Conservation (phyloP, 2,329 filamentous ascomycete species). For the Colletotrichum cuscutae region DNA sequence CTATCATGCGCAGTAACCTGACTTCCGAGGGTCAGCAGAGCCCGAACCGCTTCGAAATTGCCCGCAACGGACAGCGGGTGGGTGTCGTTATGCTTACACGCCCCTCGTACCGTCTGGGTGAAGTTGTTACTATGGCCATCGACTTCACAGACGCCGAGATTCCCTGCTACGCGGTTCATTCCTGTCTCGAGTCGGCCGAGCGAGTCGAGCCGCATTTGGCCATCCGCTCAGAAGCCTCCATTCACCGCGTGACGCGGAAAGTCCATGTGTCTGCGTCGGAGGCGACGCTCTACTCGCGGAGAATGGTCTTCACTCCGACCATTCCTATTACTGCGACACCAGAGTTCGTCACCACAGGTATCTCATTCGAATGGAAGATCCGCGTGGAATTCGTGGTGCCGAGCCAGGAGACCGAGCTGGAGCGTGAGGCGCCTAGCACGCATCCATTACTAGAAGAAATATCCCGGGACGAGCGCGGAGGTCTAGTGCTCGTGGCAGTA, state of each 20-base stretch:
- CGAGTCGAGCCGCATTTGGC: slow-evolving; percentile 83
- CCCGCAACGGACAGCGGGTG: slow-evolving; percentile 90
- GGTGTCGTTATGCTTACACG: slow-evolving; percentile 90
- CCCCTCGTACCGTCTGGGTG: slow-evolving; percentile 88
- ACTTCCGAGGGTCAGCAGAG: slow-evolving; percentile 76
- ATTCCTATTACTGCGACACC: slow-evolving; percentile 88
- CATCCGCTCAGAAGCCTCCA: slow-evolving; percentile 84
- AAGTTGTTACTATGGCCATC: slow-evolving; percentile 84
- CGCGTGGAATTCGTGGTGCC: slow-evolving; percentile 93
- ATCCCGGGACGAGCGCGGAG: slow-evolving; percentile 80
- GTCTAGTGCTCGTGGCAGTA: slow-evolving; percentile 77
- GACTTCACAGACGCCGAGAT: slow-evolving; percentile 84
- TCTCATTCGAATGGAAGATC: slow-evolving; percentile 89
- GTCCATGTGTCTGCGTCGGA: slow-evolving; percentile 83
- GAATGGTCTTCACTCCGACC: slow-evolving; percentile 82
- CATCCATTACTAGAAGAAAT: slow-evolving; percentile 80
- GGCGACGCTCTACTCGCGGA: slow-evolving; percentile 82
- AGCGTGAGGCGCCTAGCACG: slow-evolving; percentile 36
- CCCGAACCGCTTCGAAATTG: slow-evolving; percentile 95
- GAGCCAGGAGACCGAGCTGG: slow-evolving; percentile 33
- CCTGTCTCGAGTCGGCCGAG: slow-evolving; percentile 88
- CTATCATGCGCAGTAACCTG: slow-evolving; percentile 85
- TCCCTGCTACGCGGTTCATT: slow-evolving; percentile 86
- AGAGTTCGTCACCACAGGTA: slow-evolving; percentile 89
- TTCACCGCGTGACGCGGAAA: slow-evolving; percentile 86